Percentiles rank a stretch among this genome's conserved stretches.
Conservation (phyloP, 1,139 yeast species). For the Diutina scorzettiae region DNA sequence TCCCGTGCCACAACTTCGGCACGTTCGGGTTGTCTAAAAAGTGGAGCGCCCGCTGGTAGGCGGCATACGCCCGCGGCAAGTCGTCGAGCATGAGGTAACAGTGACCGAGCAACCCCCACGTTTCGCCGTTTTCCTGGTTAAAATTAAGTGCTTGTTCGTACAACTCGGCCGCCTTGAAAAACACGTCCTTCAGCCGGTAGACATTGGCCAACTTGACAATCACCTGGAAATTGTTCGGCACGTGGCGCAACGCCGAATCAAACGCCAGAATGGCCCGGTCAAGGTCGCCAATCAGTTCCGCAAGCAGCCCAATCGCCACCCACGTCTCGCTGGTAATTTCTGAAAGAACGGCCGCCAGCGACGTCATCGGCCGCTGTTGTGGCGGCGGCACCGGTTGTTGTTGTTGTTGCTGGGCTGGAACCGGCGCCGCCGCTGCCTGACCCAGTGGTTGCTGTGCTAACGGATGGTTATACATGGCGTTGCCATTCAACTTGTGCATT, state of each 20-base stretch:
- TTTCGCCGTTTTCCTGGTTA: constrained; percentile 84
- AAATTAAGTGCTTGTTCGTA: constrained; percentile 78
- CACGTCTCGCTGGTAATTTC: constrained; percentile 85
- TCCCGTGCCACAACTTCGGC: constrained; percentile 97
- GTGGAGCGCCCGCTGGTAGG: constrained; percentile 90
- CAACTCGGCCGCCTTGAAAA: constrained; percentile 86
- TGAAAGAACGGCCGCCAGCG: constrained; percentile 12
- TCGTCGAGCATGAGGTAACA: constrained; percentile 96
- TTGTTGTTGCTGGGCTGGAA: not conserved
- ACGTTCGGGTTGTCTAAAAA: constrained; percentile 89
- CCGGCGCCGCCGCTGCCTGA: not conserved
- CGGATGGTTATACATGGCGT: constrained; percentile 5
- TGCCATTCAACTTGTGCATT: constrained; percentile 5
- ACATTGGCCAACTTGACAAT: constrained; percentile 78
- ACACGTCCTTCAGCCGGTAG: constrained; percentile 80
- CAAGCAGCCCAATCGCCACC: constrained; percentile 84
- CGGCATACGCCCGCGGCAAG: constrained; percentile 87
- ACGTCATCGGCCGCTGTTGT: not conserved
- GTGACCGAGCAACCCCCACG: constrained; percentile 96
- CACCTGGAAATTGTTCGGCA: constrained; percentile 78
- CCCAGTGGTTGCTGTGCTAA: constrained; percentile 1
- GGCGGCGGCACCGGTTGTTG: not conserved
- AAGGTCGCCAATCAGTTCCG: constrained; percentile 80
- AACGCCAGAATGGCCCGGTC: constrained; percentile 85
- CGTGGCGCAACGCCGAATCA: constrained; percentile 80